Base-by-base conservation (phyloP, 257 asterid species). In the Fraxinus americana region DNA sequence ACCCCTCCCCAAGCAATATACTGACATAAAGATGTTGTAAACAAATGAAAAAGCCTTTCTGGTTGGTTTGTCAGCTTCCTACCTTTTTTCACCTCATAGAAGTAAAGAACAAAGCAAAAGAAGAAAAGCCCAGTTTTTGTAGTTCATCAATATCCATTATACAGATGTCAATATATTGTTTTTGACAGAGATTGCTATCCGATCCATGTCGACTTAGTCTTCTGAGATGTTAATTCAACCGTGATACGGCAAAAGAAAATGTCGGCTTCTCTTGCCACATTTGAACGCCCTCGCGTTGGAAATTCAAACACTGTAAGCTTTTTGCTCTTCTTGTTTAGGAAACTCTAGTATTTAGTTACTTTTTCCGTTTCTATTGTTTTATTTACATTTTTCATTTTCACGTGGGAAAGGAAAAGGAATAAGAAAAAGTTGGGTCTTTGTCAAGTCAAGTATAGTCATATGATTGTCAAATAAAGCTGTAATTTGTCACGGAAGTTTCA, bases 221-320 rank as follows among this genome's bases (percentile, higher is more conserved):
- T 48, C 19, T 81, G 81, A 75, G 81, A 81, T 87, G 91, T 69
- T 78, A 67, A 71, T 73, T 72, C 80, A 34, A 29, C 59, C 72
- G 78, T 38, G 78, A 61, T 68, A 17, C 21, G 35, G 57, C 36
- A 32, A 1, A 32, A 63, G 74, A 77, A 84, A 87, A 93, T 93
- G 98, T 88, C 97, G 80, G 96, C 96, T 79, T 67, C 98, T 79
- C 82, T 88, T 63, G 89, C 98, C 78, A 89, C 97, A 77, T 89
- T 90, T 80, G 97, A 91, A 72, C 97, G 97, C 35, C 97, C 99
- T 80, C 97, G 98, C 43, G 84, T 90, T 59, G 97, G 96, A 70
- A 85, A 91, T 82, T 86, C 97, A 0, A 95, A 95, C 80, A 87
- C 97, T 96, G 99, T 93, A 88, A 76, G 72, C 16, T 63, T 78